These are phyloP conservation scores for Nissolia schottii DNA, from an alignment of 306 rosid species.

Conservation along the genomic window DNA sequence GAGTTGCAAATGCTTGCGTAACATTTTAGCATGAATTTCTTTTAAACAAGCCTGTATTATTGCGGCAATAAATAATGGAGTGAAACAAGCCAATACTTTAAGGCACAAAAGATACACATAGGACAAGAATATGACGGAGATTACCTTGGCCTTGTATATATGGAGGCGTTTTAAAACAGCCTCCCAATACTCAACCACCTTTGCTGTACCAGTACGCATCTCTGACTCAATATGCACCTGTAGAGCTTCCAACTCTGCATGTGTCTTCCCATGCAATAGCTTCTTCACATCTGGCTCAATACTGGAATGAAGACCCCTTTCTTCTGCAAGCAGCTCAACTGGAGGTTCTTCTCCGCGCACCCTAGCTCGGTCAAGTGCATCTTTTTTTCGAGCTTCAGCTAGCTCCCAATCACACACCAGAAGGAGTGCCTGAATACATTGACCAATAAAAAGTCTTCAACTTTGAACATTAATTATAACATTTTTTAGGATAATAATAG, in stretches of 20 bases:
- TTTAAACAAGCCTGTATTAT: constrained; percentile 78
- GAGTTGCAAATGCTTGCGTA: constrained; percentile 66
- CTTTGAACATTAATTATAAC: neutral
- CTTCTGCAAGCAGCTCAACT: constrained; percentile 94
- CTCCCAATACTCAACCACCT: constrained; percentile 97
- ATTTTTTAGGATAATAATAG: neutral
- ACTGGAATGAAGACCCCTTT: constrained; percentile 92
- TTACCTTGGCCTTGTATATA: constrained; percentile 95
- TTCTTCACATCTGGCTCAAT: constrained; percentile 74
- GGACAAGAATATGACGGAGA: constrained; percentile 16
- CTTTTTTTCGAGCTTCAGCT: constrained; percentile 88
- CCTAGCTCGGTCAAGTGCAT: constrained; percentile 91
- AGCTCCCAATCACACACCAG: constrained; percentile 94
- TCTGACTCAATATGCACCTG: constrained; percentile 75
- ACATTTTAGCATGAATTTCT: constrained; percentile 86
- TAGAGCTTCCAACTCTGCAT: constrained; percentile 68
- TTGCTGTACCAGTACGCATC: constrained; percentile 91
- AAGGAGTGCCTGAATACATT: constrained; percentile 67
- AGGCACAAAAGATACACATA: neutral
- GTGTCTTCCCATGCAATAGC: constrained; percentile 72
- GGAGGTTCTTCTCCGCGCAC: constrained; percentile 98
- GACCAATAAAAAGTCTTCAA: constrained; percentile 11
- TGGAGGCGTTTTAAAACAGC: constrained; percentile 80
- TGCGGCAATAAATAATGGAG: constrained; percentile 20
- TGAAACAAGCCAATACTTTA: neutral